Evolutionary conservation across 345 rosid species (phyloP).

Genomic region (Gynandropsis gynandra): DNA sequence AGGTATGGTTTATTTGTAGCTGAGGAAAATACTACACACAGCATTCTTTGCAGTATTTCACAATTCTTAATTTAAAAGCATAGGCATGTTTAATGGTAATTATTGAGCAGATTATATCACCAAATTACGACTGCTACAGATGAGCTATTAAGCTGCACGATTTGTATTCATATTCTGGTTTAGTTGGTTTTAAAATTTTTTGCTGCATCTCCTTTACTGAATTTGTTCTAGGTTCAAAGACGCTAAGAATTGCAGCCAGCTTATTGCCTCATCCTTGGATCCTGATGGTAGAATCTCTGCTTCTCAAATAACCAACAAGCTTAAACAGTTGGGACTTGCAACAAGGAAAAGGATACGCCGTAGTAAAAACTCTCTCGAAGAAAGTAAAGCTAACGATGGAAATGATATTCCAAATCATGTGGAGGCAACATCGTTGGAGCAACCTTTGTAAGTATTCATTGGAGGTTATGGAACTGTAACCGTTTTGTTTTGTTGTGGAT

Average conservation of each 20-base stretch:
- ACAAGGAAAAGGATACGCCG: conserved; percentile 47
- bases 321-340: conserved; percentile 70
- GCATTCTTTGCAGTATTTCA: neutral
- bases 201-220: conserved; percentile 21
- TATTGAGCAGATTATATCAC: conserved; percentile 10
- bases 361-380: conserved; percentile 19
- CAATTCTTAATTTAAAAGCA: conserved; percentile 10
- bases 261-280: conserved; percentile 63
- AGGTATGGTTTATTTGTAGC: conserved; percentile 39
- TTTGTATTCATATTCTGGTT: conserved; percentile 1
- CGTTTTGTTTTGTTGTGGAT: conserved; percentile 13
- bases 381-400: conserved; percentile 30
- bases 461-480: conserved; percentile 3
- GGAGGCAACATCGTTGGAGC: conserved; percentile 27
- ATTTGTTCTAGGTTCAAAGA: conserved; percentile 58
- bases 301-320: conserved; percentile 80
- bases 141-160: neutral
- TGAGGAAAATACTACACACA: conserved; percentile 3
- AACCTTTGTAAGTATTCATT: conserved; percentile 47
- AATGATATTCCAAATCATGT: conserved; percentile 30
- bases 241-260: conserved; percentile 41
- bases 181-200: conserved; percentile 16
- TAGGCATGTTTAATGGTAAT: conserved; percentile 7
- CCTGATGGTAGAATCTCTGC: conserved; percentile 64
- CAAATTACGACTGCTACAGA: neutral